Evolutionary conservation across 2,329 filamentous ascomycete genomes (phyloP).

Genomic region (Rosellinia necatrix): DNA sequence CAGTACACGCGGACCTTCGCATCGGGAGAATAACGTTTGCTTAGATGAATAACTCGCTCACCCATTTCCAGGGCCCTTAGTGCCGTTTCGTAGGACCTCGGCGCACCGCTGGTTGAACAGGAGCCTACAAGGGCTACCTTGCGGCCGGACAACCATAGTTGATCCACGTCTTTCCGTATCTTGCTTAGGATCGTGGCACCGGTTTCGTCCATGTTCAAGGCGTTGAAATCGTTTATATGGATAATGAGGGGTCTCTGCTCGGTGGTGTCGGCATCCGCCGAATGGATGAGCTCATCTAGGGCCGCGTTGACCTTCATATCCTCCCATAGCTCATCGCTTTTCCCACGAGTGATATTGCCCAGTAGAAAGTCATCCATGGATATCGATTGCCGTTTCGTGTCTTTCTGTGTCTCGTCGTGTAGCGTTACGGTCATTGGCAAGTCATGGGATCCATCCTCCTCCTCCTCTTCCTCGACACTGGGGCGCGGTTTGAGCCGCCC

Average conservation of each 20-base stretch:
- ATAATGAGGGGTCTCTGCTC: conserved; percentile 65
- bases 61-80: conserved; percentile 46
- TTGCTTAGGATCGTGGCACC: conserved; percentile 71
- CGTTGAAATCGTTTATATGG: conserved; percentile 80
- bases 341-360: conserved; percentile 45
- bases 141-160: conserved; percentile 71
- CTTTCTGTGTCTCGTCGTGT: conserved; percentile 28
- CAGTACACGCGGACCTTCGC: neutral
- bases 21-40: neutral
- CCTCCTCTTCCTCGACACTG: conserved; percentile 22
- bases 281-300: conserved; percentile 60
- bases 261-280: conserved; percentile 45
- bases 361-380: conserved; percentile 50
- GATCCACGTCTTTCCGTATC: conserved; percentile 73
- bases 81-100: conserved; percentile 48
- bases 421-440: conserved; percentile 26
- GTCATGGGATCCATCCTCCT: conserved; percentile 8
- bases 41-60: conserved; percentile 42
- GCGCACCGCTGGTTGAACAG: conserved; percentile 60
- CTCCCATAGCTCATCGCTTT: conserved; percentile 59
- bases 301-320: conserved; percentile 64
- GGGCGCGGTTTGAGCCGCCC: conserved; percentile 45
- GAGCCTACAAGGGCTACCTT: conserved; percentile 82
- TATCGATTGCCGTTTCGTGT: conserved; percentile 35
- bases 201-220: conserved; percentile 70